phyloP scores from a whole-genome alignment of 441 rosid genomes.

The Omphalea diandra region DNA sequence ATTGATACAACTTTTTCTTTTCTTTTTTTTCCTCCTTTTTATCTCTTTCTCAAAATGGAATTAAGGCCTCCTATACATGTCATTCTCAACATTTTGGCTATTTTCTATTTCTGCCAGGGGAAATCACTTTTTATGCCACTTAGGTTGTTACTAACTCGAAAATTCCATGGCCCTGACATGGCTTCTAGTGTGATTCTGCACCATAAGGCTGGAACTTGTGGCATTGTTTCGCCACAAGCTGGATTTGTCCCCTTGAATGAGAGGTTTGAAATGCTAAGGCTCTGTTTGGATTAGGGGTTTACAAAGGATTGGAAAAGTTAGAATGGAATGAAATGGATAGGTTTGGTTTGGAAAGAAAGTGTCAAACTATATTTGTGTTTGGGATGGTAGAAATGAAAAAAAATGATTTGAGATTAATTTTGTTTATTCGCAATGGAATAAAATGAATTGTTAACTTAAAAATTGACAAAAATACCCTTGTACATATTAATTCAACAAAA shows the following conservation, averaged over 20 bases:
- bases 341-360: too few relatives aligned
- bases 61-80: neutral
- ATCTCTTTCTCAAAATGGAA: neutral
- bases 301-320: too few relatives aligned
- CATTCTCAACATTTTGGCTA: neutral
- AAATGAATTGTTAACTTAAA: too few relatives aligned
- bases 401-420: too few relatives aligned
- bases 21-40: neutral
- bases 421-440: too few relatives aligned
- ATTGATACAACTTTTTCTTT: neutral
- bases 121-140: conserved; percentile 95
- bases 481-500: too few relatives aligned
- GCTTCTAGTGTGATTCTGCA: conserved; percentile 59
- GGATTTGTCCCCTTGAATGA: conserved; percentile 61
- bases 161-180: conserved; percentile 91
- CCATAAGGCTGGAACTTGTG: conserved; percentile 62
- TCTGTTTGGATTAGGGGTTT: too few relatives aligned
- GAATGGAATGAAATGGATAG: too few relatives aligned
- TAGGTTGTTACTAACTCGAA: conserved; percentile 77
- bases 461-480: too few relatives aligned
- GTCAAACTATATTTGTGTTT: too few relatives aligned
- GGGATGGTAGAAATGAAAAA: too few relatives aligned
- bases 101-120: conserved; percentile 49
- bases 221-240: conserved; percentile 51
- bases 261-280: conserved; percentile 61